Conservation (phyloP, 140 eudicot genomes). For the Senecio squalidus region DNA sequence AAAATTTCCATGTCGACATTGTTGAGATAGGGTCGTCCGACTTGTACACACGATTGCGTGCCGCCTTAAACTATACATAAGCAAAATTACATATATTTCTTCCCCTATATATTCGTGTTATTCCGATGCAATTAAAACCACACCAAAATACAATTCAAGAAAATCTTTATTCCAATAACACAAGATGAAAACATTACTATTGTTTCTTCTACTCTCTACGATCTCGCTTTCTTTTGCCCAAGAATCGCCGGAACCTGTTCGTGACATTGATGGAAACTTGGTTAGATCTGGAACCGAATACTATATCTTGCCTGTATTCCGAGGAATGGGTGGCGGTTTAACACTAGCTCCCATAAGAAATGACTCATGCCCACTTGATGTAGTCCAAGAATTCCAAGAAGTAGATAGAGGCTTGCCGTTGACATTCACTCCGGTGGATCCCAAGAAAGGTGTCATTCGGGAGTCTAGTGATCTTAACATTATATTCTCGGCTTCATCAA, state of each 20-base stretch:
- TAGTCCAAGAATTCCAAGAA: constrained; percentile 31
- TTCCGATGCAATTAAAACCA: constrained; percentile 6
- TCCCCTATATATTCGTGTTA: not conserved
- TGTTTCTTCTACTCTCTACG: constrained; percentile 15
- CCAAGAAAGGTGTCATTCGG: constrained; percentile 23
- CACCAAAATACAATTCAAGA: not conserved
- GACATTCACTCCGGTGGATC: constrained; percentile 26
- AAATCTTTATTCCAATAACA: not conserved
- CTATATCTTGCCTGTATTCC: constrained; percentile 36
- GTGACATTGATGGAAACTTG: constrained; percentile 27
- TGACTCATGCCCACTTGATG: constrained; percentile 36
- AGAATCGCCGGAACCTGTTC: constrained; percentile 19
- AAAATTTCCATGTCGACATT: not conserved
- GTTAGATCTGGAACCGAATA: constrained; percentile 26
- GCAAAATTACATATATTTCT: not conserved
- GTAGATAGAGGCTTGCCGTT: constrained; percentile 27
- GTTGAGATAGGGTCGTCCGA: constrained; percentile 14
- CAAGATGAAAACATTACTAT: constrained; percentile 13
- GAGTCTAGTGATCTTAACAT: constrained; percentile 35
- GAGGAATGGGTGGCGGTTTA: constrained; percentile 46
- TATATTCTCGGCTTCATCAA: constrained; percentile 9
- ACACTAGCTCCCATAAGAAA: constrained; percentile 28
- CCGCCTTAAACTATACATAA: not conserved
- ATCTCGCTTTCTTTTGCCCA: constrained; percentile 12
- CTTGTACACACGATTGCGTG: constrained; percentile 18